Base-by-base conservation (phyloP, 495 filamentous ascomycete species). In the Penicillium bovifimosum region DNA sequence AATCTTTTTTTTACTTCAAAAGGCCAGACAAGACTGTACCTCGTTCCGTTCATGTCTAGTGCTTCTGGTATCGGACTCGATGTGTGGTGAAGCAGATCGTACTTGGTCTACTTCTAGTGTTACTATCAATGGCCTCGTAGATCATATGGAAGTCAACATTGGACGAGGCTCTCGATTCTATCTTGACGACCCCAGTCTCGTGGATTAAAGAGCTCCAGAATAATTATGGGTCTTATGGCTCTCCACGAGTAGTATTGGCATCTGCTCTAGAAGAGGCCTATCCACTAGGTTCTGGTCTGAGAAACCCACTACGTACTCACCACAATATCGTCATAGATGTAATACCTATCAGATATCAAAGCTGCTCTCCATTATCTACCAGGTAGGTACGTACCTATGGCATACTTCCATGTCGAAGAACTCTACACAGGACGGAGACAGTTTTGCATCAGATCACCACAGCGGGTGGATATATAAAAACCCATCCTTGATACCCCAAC, bases 1-100 rank as follows among this genome's bases (percentile, higher is more conserved):
- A 63, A 64, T 48, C 52, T 43, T 41, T 65, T 65, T 62, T 62
- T 61, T 60, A 40, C 35, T 54, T 54, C 29, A 50, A 59, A 57
- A 49, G 43, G 47, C 57, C 47, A 53, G 26, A 24, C 45, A 56
- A 60, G 58, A 45, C 42, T 17, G 24, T 24, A 48, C n/a, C 24
- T 47, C 13, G 26, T 43, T 29, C n/a, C 27, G n/a, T 10, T n/a
- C 17, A 20, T 41, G 39, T 27, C 14, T 20, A 17, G 8, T 13
- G 11, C 13, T 11, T n/a, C 24, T 41, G 41, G 27, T 16, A 43
- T 43, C 28, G 10, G 3, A 7, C 26, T 17, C 0, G 40, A 29
- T 43, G n/a, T 43, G 27, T 4, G 7, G n/a, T 17, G 27, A 43
- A 43, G n/a, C 26, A 11, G 3, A 43, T 11, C 13, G 13, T 43